These are phyloP conservation scores for Microbotryum lychnidis-dioicae DNA, from an alignment of 1,284 basidiomycete species.

Conservation along the genomic window DNA sequence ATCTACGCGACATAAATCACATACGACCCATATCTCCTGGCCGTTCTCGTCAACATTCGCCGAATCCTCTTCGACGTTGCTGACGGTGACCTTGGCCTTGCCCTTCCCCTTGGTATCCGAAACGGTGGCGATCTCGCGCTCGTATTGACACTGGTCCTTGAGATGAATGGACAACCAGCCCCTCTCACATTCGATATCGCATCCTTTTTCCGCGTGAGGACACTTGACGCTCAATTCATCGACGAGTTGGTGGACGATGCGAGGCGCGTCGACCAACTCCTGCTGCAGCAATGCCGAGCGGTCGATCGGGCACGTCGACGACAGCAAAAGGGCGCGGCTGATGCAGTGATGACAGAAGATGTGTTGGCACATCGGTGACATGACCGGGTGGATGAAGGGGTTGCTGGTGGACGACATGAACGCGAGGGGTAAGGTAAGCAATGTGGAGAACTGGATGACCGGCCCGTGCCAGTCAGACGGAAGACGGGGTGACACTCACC, in stretches of 20 bases:
- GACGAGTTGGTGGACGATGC: slow-evolving; percentile 24
- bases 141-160: not conserved
- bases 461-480: not conserved
- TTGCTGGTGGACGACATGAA: not conserved
- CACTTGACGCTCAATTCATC: slow-evolving; percentile 24
- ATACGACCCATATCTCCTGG: not conserved
- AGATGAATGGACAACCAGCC: not conserved
- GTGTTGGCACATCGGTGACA: slow-evolving; percentile 15
- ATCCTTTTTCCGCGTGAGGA: slow-evolving; percentile 4
- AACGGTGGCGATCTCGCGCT: not conserved
- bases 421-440: not conserved
- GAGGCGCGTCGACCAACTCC: slow-evolving; percentile 9
- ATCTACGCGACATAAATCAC: not conserved
- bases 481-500: not conserved
- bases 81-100: not conserved
- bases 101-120: not conserved
- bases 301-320: slow-evolving; percentile 27
- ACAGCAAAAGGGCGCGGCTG: slow-evolving; percentile 13
- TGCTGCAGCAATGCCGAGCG: slow-evolving; percentile 9
- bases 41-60: not conserved
- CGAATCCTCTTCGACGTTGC: not conserved
- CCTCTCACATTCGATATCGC: not conserved
- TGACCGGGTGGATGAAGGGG: slow-evolving; percentile 11
- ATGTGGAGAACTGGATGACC: not conserved
- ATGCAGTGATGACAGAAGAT: slow-evolving; percentile 22